These are phyloP conservation scores for Fistulinella prunicolor DNA, from an alignment of 768 basidiomycete species.

Conservation along the genomic window DNA sequence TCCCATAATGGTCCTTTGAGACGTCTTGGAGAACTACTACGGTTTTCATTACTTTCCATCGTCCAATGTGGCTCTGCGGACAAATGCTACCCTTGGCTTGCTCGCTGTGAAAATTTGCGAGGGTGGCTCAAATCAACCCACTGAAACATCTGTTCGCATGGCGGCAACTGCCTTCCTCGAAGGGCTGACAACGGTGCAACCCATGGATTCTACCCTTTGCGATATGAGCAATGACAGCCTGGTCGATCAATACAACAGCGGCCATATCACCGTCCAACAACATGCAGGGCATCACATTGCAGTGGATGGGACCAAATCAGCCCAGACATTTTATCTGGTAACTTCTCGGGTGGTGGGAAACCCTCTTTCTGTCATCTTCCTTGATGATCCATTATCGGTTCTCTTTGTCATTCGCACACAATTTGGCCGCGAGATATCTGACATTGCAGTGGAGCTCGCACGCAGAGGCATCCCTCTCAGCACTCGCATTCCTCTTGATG, in stretches of 20 bases:
- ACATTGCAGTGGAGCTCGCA: too few relatives aligned
- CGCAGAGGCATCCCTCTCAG: background rate
- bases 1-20: background rate
- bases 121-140: too few relatives aligned
- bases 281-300: too few relatives aligned
- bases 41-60: background rate
- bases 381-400: background rate
- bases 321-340: too few relatives aligned
- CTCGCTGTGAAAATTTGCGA: background rate
- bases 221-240: background rate
- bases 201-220: background rate
- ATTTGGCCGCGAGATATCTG: background rate
- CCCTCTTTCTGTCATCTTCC: background rate
- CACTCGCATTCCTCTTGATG: background rate
- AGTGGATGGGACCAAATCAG: too few relatives aligned
- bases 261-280: too few relatives aligned
- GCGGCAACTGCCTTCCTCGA: background rate
- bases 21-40: background rate
- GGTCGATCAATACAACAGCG: background rate
- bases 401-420: background rate
- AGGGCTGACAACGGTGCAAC: background rate
- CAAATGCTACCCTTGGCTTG: background rate
- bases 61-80: background rate
- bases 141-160: too few relatives aligned
- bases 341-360: background rate